These are phyloP conservation scores for Apiotrichum sp. DNA, from an alignment of 1,284 basidiomycete species.

Conservation along the genomic window DNA sequence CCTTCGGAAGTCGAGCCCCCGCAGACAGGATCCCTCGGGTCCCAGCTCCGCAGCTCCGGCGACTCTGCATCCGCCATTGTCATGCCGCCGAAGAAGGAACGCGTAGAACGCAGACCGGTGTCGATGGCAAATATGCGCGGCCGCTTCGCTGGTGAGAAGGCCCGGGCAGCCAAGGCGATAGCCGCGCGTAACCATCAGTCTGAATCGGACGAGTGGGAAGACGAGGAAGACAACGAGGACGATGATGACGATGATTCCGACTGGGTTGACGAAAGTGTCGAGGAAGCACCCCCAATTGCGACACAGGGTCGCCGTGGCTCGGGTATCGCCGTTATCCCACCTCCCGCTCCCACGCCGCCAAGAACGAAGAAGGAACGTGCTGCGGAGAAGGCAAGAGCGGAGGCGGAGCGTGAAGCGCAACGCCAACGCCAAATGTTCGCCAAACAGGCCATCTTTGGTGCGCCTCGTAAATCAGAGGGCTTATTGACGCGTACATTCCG, in stretches of 20 bases:
- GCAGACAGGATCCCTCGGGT: not conserved
- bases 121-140: conserved; percentile 42
- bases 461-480: conserved; percentile 16
- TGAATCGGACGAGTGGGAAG: conserved; percentile 21
- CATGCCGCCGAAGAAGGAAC: conserved; percentile 8
- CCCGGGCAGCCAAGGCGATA: conserved; percentile 29
- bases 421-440: conserved; percentile 44
- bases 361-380: conserved; percentile 35
- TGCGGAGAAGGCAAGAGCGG: conserved; percentile 28
- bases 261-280: conserved; percentile 9
- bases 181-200: conserved; percentile 20
- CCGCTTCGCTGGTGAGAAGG: conserved; percentile 36
- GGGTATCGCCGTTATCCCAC: not conserved
- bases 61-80: conserved; percentile 24
- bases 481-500: conserved; percentile 36
- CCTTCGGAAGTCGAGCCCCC: not conserved
- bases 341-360: conserved; percentile 1
- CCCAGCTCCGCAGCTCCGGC: conserved; percentile 18
- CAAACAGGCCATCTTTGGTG: conserved; percentile 37
- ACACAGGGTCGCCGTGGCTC: not conserved
- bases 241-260: conserved; percentile 3
- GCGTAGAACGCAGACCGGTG: conserved; percentile 23
- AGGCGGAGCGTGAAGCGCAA: conserved; percentile 37
- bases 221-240: conserved; percentile 7
- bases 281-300: not conserved